Conservation (phyloP, 148 eudicot species). For the Nepenthes gracilis region DNA sequence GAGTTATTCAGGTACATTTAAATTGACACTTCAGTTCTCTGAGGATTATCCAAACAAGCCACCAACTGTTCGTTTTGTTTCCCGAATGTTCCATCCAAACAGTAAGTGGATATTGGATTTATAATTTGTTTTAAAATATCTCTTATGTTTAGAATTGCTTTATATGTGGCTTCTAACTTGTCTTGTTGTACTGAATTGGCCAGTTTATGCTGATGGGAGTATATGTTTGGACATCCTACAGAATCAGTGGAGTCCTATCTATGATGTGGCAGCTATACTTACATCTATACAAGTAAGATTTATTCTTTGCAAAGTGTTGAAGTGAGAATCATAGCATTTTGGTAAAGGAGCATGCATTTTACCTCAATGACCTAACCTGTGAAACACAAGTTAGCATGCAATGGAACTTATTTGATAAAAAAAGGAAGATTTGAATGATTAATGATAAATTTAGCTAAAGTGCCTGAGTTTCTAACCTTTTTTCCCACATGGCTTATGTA, state of each 20-base stretch:
- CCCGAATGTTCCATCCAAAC: slow-evolving; percentile 65
- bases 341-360: too few species aligned
- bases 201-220: slow-evolving; percentile 69
- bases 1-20: slow-evolving; percentile 40
- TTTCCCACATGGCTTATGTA: too few species aligned
- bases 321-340: too few species aligned
- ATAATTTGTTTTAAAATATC: neutral
- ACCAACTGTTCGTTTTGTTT: slow-evolving; percentile 54
- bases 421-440: too few species aligned
- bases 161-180: neutral
- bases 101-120: slow-evolving; percentile 23
- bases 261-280: slow-evolving; percentile 62
- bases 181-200: neutral
- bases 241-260: slow-evolving; percentile 68
- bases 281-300: slow-evolving; percentile 48
- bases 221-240: slow-evolving; percentile 60
- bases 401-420: too few species aligned
- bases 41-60: slow-evolving; percentile 72
- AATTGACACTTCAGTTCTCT: slow-evolving; percentile 44
- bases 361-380: too few species aligned
- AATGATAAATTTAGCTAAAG: too few species aligned
- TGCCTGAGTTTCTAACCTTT: too few species aligned
- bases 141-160: neutral
- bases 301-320: too few species aligned
- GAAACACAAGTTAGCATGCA: too few species aligned